A percentile compares a stretch with the other conserved stretches of the same genome.
These are phyloP conservation scores for Trypanosoma mega DNA, from an alignment of 208 protist species.

Conservation along the genomic window DNA sequence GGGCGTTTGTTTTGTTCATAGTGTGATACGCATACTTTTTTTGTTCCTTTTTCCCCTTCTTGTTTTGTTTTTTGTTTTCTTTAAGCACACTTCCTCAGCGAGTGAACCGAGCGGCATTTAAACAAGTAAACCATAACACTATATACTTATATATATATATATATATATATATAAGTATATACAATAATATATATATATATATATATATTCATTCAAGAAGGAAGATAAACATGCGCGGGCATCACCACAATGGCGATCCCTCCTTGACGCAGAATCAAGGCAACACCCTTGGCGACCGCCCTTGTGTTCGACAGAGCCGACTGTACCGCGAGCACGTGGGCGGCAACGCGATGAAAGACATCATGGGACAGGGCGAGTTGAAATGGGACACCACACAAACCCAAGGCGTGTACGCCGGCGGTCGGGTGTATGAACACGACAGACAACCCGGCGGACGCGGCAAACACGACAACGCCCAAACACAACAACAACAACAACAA, in stretches of 20 bases:
- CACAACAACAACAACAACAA: constrained; percentile 24
- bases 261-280: constrained; percentile 83
- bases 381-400: constrained; percentile 79
- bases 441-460: background rate
- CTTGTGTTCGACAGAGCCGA: constrained; percentile 84
- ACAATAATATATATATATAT: constrained; percentile 6
- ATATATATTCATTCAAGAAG: constrained; percentile 20
- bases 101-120: no score
- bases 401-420: constrained; percentile 76
- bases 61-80: no score
- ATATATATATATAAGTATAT: constrained; percentile 23
- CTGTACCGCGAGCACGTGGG: constrained; percentile 76
- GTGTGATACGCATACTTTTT: no score
- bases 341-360: constrained; percentile 86
- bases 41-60: no score
- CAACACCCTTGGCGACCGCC: constrained; percentile 84
- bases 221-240: constrained; percentile 42
- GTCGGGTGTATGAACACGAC: constrained; percentile 72
- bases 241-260: constrained; percentile 58
- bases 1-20: no score
- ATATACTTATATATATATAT: constrained; percentile 7
- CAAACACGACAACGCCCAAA: background rate
- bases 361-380: constrained; percentile 77
- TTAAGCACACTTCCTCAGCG: no score
- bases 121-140: background rate